Conservation (phyloP, 2,329 filamentous ascomycete genomes). For the Calycina marina region DNA sequence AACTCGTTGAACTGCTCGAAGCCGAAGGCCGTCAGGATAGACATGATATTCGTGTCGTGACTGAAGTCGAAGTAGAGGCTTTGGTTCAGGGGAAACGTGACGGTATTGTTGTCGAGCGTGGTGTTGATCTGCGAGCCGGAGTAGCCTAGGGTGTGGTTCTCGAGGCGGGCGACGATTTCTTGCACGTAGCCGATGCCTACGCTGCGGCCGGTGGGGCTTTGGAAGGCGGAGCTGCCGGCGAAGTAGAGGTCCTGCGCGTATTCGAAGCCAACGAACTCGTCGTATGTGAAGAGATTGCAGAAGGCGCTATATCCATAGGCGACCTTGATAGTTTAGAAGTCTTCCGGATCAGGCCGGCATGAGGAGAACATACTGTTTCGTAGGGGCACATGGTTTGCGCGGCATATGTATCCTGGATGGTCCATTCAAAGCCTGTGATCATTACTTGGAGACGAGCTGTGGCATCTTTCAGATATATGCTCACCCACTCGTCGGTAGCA, state of each 20-base stretch:
- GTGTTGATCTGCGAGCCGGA: slow-evolving; percentile 48
- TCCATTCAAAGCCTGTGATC: slow-evolving; percentile 47
- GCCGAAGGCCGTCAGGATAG: slow-evolving; percentile 57
- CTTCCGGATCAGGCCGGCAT: too few species aligned
- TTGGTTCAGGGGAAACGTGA: slow-evolving; percentile 62
- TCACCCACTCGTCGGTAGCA: slow-evolving; percentile 43
- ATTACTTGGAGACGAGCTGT: slow-evolving; percentile 42
- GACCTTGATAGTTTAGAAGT: too few species aligned
- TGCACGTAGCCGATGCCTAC: slow-evolving; percentile 62
- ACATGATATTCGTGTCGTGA: slow-evolving; percentile 62
- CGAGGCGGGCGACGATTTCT: slow-evolving; percentile 56
- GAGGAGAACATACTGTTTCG: slow-evolving; percentile 45
- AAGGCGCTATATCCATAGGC: slow-evolving; percentile 61
- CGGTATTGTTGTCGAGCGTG: slow-evolving; percentile 52
- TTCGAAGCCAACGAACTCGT: slow-evolving; percentile 59
- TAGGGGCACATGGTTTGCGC: slow-evolving; percentile 63
- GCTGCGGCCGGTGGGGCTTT: slow-evolving; percentile 34
- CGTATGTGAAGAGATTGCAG: slow-evolving; percentile 59
- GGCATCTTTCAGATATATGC: slow-evolving; percentile 49
- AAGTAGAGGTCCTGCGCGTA: slow-evolving; percentile 58
- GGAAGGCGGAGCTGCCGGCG: slow-evolving; percentile 30
- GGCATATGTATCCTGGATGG: slow-evolving; percentile 45
- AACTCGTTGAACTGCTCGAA: slow-evolving; percentile 51
- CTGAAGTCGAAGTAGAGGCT: slow-evolving; percentile 64
- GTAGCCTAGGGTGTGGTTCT: slow-evolving; percentile 48